phyloP scores from a whole-genome alignment of 2,329 filamentous ascomycete genomes.

The Fusarium sp. region DNA sequence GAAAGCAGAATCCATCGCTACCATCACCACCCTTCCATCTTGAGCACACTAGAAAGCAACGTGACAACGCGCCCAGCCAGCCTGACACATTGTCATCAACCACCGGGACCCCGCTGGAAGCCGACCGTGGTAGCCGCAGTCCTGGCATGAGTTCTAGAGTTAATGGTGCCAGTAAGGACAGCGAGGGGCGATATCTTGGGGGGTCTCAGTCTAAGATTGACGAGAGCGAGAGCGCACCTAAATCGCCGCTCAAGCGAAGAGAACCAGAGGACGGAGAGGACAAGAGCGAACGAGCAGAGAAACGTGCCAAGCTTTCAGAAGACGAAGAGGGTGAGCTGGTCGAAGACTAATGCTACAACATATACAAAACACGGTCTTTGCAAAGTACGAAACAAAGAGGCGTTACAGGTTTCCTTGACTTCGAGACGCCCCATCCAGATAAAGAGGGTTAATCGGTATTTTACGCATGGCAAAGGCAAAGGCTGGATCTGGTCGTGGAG shows the following conservation, averaged over 20 bases:
- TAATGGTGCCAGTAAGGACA: slow-evolving; percentile 56
- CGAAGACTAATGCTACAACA: slow-evolving; percentile 48
- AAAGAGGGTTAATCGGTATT: slow-evolving; percentile 28
- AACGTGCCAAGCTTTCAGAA: slow-evolving; percentile 60
- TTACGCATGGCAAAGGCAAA: slow-evolving; percentile 36
- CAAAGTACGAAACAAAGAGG: slow-evolving; percentile 41
- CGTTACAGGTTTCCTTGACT: slow-evolving; percentile 38
- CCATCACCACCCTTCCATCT: slow-evolving; percentile 68
- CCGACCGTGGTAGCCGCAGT: slow-evolving; percentile 64
- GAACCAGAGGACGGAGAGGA: slow-evolving; percentile 53
- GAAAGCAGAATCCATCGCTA: slow-evolving; percentile 67
- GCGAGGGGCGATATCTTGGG: slow-evolving; percentile 49
- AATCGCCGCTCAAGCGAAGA: slow-evolving; percentile 60
- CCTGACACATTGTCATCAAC: slow-evolving; percentile 61
- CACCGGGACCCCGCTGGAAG: slow-evolving; percentile 62
- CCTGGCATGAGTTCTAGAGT: slow-evolving; percentile 59
- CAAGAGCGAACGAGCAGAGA: slow-evolving; percentile 56
- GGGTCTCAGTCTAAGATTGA: slow-evolving; percentile 54
- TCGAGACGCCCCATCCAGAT: slow-evolving; percentile 16
- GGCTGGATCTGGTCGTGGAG: slow-evolving; percentile 32
- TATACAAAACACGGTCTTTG: slow-evolving; percentile 18
- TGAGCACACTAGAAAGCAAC: slow-evolving; percentile 66
- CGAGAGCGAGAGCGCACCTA: slow-evolving; percentile 49
- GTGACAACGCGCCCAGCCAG: slow-evolving; percentile 58
- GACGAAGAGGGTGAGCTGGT: slow-evolving; percentile 65